phyloP scores from a whole-genome alignment of 2,329 filamentous ascomycete species.

The Passalora sequoiae region DNA sequence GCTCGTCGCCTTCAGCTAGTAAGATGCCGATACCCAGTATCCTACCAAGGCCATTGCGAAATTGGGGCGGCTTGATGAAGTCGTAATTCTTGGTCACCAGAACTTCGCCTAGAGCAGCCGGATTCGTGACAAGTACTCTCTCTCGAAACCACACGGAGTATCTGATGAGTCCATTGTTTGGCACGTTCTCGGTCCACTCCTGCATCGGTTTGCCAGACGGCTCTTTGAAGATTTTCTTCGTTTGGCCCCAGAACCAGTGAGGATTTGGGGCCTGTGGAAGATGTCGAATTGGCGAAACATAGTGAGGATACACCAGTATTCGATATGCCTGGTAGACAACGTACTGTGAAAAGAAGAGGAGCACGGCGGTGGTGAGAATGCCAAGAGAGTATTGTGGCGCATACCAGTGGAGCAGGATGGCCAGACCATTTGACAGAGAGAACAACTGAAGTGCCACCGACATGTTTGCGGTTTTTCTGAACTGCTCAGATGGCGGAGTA shows the following conservation, averaged over 20 bases:
- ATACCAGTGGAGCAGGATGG: background rate
- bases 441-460: background rate
- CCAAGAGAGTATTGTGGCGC: slow-evolving; percentile 23
- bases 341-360: slow-evolving; percentile 39
- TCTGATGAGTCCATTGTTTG: slow-evolving; percentile 53
- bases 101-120: slow-evolving; percentile 47
- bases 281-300: slow-evolving; percentile 53
- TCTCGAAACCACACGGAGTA: slow-evolving; percentile 46
- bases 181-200: slow-evolving; percentile 50
- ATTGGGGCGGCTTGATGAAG: slow-evolving; percentile 45
- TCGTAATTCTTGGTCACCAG: slow-evolving; percentile 49
- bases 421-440: background rate
- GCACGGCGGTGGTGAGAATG: slow-evolving; percentile 36
- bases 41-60: slow-evolving; percentile 53
- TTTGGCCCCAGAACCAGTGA: slow-evolving; percentile 40
- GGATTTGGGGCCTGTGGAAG: slow-evolving; percentile 51
- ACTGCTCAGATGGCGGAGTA: no score
- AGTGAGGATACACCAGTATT: slow-evolving; percentile 53
- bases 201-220: slow-evolving; percentile 42
- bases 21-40: slow-evolving; percentile 68
- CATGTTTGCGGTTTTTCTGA: no score
- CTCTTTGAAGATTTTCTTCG: slow-evolving; percentile 38
- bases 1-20: slow-evolving; percentile 84
- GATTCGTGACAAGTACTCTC: slow-evolving; percentile 42
- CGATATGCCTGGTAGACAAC: slow-evolving; percentile 37